These are phyloP conservation scores for Nothomitra cinnamomea DNA, from an alignment of 2,329 filamentous ascomycete species.

Conservation along the genomic window DNA sequence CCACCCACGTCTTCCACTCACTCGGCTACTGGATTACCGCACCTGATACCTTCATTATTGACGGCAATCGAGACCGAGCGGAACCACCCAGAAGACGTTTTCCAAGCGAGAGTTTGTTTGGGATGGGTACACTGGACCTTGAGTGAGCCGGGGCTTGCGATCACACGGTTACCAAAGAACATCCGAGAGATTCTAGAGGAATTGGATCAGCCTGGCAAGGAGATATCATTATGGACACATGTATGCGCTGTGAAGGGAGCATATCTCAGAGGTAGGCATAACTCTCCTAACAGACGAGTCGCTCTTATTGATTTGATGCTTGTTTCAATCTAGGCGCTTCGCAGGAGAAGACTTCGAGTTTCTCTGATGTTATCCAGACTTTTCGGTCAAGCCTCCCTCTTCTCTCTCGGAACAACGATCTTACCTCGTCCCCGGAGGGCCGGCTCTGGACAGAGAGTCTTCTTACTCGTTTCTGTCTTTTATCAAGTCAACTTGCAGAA, in stretches of 20 bases:
- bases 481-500: constrained; percentile 4
- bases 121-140: constrained; percentile 73
- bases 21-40: constrained; percentile 19
- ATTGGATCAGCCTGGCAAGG: constrained; percentile 33
- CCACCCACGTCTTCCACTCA: constrained; percentile 21
- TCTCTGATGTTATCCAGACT: constrained; percentile 43
- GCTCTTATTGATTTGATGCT: not conserved
- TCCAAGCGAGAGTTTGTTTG: constrained; percentile 69
- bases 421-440: constrained; percentile 33
- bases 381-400: constrained; percentile 51
- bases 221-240: constrained; percentile 56
- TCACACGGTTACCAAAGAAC: constrained; percentile 44
- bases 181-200: constrained; percentile 38
- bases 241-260: constrained; percentile 66
- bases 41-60: constrained; percentile 24
- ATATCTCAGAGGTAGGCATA: constrained; percentile 51
- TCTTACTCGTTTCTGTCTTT: constrained; percentile 7
- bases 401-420: constrained; percentile 30
- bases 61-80: constrained; percentile 41
- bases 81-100: constrained; percentile 34
- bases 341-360: constrained; percentile 18
- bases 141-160: constrained; percentile 47
- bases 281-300: not conserved
- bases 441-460: constrained; percentile 51
- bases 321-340: constrained; percentile 26